Evolutionary conservation across 371 early-diverging fungal genomes (phyloP), one percentile per base, ranked within the genome.

Genomic region (Cokeromyces recurvatus): DNA sequence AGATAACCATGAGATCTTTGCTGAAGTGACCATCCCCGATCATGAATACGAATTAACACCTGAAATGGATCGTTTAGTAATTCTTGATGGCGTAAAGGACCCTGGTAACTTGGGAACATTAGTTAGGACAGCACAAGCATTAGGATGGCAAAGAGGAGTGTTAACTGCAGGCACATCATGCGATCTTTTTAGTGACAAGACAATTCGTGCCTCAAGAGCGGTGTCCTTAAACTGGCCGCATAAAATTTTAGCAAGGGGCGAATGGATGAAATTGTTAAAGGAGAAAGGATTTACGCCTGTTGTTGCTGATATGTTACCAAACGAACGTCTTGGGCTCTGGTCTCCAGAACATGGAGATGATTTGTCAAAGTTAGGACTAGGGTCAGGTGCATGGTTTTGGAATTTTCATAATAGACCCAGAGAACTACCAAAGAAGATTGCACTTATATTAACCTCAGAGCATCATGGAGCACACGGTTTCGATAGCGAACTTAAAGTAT

Each of bases 101-200:
- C 77, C 79, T 11, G 78, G 72, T 3, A 77, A 75, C 39, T 55
- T 79, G 40, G 83, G 83, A 6, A 64, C 64, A 1, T 43, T 82
- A 20, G 63, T 82, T 2, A 59, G 81, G 14, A 69, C 83, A 10
- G 81, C 72, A 8, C 68, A 52, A 32, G 81, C 69, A 0, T 55
- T 82, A 7, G 74, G 71, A 8, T 82, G 83, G 83, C 51, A 63
- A 39, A 62, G 64, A 2, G 74, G 70, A 1, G 43, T 74, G 53
- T 53, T 66, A 11, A 75, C 72, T 1, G 61, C 76, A 6, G 62
- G 68, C 0, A 71, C 77, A 3, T n/a, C n/a, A n/a, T 69, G 79
- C 32, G 83, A 82, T 51, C 29, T 70, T 14, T 78, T 63, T 39
- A 78, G 80, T 46, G 73, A 79, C 47, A 74, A 74, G 40, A 69